Evolutionary conservation across 208 protist species (phyloP), one percentile per base, ranked within the genome.

Genomic region (Acanthamoeba lenticulata): DNA sequence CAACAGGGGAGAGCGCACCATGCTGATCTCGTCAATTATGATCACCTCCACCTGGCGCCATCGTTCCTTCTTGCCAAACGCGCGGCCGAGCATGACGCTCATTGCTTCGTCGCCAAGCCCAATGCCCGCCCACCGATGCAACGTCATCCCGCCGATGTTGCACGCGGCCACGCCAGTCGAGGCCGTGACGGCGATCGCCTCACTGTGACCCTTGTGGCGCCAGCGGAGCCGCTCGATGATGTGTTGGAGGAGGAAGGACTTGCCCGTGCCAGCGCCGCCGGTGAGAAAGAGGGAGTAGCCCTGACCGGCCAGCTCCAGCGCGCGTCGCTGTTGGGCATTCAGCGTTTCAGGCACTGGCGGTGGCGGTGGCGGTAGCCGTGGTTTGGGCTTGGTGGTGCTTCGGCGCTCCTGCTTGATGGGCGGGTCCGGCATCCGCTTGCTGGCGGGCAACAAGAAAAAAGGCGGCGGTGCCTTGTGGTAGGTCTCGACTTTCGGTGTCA

Each of bases 11-110:
- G 9, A 69, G 11, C 5, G 55, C 2, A 96, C 72, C 95, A 97
- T 97, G 49, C 95, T 96, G 11, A 97, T 86, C 21, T 97, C 96
- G 72, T 97, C 96, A 13, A 97, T 95, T 11, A 97, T 94, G 9
- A 97, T 45, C 4, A 94, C 95, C 24, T 96, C 62, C 4, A 45
- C 47, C 3, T 49, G 19, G 17, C 77, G 13, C 95, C 95, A 96
- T 27, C 74, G 27, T 4, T 94, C 42, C 0, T 47, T 40, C 36
- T 77, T 42, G 60, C 47, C 34, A 34, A 86, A 95, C 3, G 90
- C 88, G 29, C 29, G 40, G 32, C 60, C 79, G 9, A 62, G 36
- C 40, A 38, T 65, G 3, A 55, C 79, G 19, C 44, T 92, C 32
- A 69, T 42, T 21, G 44, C 1, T 6, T 77, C 90, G 34, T 93